phyloP scores from a whole-genome alignment of 1,284 basidiomycete genomes.

The Quambalaria eucalypti region DNA sequence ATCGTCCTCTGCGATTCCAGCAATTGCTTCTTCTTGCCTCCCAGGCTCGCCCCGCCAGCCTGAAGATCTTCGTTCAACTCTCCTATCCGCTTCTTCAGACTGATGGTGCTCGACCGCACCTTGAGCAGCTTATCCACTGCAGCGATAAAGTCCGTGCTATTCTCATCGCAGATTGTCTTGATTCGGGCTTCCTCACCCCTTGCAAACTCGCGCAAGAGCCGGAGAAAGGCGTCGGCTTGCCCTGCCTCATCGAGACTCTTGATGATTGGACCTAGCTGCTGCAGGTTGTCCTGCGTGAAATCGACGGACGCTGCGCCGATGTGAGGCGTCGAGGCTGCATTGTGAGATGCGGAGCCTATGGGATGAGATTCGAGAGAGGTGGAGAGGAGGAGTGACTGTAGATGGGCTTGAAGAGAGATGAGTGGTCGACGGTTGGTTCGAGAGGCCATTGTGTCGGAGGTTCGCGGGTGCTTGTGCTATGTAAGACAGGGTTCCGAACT shows the following conservation, averaged over 20 bases:
- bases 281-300: slow-evolving; percentile 38
- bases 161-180: slow-evolving; percentile 85
- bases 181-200: slow-evolving; percentile 91
- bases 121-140: slow-evolving; percentile 90
- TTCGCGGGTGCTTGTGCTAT: too few relatives aligned
- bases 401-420: background rate
- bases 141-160: slow-evolving; percentile 85
- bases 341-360: background rate
- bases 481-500: too few relatives aligned
- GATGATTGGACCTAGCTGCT: slow-evolving; percentile 47
- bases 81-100: slow-evolving; percentile 53
- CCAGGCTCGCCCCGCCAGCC: slow-evolving; percentile 32
- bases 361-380: background rate
- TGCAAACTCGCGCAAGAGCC: slow-evolving; percentile 74
- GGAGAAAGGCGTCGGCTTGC: slow-evolving; percentile 83
- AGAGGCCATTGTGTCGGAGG: background rate
- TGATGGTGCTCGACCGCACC: slow-evolving; percentile 65
- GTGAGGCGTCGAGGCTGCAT: background rate
- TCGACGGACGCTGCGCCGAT: slow-evolving; percentile 14
- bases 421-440: background rate
- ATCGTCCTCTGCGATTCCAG: slow-evolving; percentile 85
- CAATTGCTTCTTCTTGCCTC: slow-evolving; percentile 33
- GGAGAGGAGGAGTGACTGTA: background rate
- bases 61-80: slow-evolving; percentile 56
- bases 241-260: slow-evolving; percentile 68